Evolutionary conservation across 805 yeast species (phyloP), one percentile per base, ranked within the genome.

Genomic region (Barnettozyma populi): DNA sequence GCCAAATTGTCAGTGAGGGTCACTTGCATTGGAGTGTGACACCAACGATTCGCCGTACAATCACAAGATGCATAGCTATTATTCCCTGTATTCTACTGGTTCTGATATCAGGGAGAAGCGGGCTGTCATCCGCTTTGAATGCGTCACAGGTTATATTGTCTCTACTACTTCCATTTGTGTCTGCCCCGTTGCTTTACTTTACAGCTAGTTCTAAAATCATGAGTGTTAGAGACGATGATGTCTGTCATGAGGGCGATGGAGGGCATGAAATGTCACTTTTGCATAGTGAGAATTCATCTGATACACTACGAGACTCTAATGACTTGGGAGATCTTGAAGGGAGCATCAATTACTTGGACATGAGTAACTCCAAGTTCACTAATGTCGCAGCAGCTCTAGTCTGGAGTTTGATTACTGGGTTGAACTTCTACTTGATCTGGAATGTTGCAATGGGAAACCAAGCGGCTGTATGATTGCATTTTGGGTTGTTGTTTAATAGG

Each of bases 1-100:
- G 96, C 16, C 97, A 90, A 64, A 88, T 89, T 88, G 94, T 90
- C 10, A 82, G 88, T 62, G 97, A 90, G 65, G 97, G 97, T 2
- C 90, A 89, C 59, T 72, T 87, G 38, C 76, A 78, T 54, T 86
- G 96, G 87, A 71, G 84, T 8, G 73, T 90, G 44, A 79, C 89
- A 14, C 96, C 97, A 5, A 87, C 87, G 45, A 66, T 86, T 10
- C 76, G 96, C 57, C 74, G 97, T 51, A 74, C 90, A 21, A 74
- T 88, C 23, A 90, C 97, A 0, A 74, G 97, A 61, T 81, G 82
- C 2, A 75, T 90, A 20, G 96, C 97, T 2, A 86, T 90, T 35
- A 77, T 84, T 1, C 97, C 97, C 3, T 90, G 97, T 69, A 70
- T 90, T 32, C 66, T 85, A 21, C 81, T 90, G 44, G 90, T 89